Percentiles rank a stretch among this genome's conserved stretches.
Conservation (phyloP, 306 rosid species). For the Clitoria ternatea region DNA sequence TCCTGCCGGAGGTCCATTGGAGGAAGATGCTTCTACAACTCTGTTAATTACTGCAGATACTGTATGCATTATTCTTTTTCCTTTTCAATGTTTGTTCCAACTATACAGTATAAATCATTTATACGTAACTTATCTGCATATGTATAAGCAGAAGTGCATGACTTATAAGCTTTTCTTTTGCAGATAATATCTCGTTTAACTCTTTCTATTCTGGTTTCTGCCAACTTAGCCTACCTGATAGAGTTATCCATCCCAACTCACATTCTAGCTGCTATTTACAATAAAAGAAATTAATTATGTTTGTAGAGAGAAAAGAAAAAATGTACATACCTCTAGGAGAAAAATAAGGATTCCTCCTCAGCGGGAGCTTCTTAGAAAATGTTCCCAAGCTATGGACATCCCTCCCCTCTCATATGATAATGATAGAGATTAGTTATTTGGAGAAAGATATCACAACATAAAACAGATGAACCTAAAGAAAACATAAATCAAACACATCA, state of each 20-base stretch:
- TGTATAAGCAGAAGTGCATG: neutral
- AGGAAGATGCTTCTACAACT: constrained; percentile 47
- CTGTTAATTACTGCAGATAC: constrained; percentile 87
- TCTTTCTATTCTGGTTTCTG: neutral
- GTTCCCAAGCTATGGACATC: neutral
- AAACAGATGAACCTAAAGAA: neutral
- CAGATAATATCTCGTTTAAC: neutral
- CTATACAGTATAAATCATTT: neutral
- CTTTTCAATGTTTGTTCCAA: constrained; percentile 12
- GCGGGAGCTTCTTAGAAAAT: constrained; percentile 7
- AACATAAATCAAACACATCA: neutral
- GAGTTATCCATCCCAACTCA: neutral
- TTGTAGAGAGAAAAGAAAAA: neutral
- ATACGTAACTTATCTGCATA: neutral
- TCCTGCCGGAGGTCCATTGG: constrained; percentile 31
- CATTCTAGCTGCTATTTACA: neutral
- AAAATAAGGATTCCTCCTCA: neutral
- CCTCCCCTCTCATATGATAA: neutral
- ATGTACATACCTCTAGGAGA: neutral
- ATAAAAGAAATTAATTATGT: neutral
- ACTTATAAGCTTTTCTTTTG: neutral
- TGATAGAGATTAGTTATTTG: neutral
- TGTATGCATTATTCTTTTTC: constrained; percentile 39
- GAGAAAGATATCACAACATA: neutral
- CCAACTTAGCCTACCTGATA: neutral